Percentiles rank a stretch among this genome's conserved stretches.
These are phyloP conservation scores for Shiraia sp. DNA, from an alignment of 2,329 filamentous ascomycete species.

Conservation along the genomic window DNA sequence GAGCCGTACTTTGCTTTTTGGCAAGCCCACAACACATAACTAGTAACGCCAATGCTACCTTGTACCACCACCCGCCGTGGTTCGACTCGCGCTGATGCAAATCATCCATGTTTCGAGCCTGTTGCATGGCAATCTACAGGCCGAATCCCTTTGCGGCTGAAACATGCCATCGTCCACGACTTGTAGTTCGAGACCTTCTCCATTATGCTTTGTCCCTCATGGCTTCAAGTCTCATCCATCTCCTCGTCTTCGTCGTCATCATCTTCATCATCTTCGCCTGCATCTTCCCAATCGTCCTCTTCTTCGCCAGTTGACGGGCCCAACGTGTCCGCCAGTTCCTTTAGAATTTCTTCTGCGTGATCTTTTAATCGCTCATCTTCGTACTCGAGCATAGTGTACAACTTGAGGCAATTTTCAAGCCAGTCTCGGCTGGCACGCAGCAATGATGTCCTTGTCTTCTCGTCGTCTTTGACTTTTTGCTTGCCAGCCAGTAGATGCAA, in stretches of 20 bases:
- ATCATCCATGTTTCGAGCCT: too few species aligned
- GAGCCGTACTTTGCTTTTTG: too few species aligned
- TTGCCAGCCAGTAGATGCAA: constrained; percentile 78
- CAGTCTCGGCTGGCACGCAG: constrained; percentile 79
- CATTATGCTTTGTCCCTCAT: constrained; percentile 1
- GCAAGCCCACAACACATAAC: too few species aligned
- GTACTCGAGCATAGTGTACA: constrained; percentile 81
- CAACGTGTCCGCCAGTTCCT: constrained; percentile 49
- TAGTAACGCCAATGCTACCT: too few species aligned
- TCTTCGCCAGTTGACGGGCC: constrained; percentile 49
- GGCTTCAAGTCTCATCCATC: constrained; percentile 44
- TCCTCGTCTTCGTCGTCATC: constrained; percentile 44
- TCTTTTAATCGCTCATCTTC: constrained; percentile 79
- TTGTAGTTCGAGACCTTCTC: too few species aligned
- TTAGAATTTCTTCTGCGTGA: constrained; percentile 73
- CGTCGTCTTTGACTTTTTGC: constrained; percentile 58
- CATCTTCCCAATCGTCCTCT: constrained; percentile 48
- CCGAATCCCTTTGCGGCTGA: too few species aligned
- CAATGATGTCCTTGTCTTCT: constrained; percentile 58
- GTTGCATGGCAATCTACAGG: too few species aligned
- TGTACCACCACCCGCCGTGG: background rate
- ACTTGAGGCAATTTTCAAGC: constrained; percentile 77
- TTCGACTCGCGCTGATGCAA: background rate
- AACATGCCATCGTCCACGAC: too few species aligned
- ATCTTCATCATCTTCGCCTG: constrained; percentile 36